phyloP scores from a whole-genome alignment of 139 green algal genomes.

The Chara braunii region DNA sequence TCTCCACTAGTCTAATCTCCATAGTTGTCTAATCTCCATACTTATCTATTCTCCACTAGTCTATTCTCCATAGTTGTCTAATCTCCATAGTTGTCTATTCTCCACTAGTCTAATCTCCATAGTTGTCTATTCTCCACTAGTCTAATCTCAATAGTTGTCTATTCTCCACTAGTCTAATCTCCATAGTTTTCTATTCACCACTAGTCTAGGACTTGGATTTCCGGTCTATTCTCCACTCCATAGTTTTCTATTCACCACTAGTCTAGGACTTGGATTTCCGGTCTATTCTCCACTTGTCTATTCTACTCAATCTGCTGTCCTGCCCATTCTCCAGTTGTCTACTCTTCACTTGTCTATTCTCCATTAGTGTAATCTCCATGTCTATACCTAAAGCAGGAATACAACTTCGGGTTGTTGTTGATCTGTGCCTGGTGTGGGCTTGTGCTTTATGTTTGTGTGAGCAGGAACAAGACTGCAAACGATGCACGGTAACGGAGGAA shows the following conservation, averaged over 20 bases:
- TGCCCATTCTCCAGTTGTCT: not conserved
- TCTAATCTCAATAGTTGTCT: not conserved
- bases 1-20: no score
- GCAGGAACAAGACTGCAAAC: slow-evolving; percentile 20
- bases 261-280: not conserved
- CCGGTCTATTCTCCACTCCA: not conserved
- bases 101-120: slow-evolving; percentile 23
- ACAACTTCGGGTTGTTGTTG: slow-evolving; percentile 1
- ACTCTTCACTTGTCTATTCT: not conserved
- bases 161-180: not conserved
- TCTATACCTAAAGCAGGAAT: slow-evolving; percentile 3
- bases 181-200: not conserved
- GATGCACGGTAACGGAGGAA: slow-evolving; percentile 69
- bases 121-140: not conserved
- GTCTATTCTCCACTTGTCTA: no score
- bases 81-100: no score
- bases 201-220: not conserved
- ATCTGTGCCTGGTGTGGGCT: slow-evolving; percentile 61
- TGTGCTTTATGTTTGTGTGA: not conserved
- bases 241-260: not conserved
- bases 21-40: no score
- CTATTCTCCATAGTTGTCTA: no score
- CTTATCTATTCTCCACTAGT: no score
- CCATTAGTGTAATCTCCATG: not conserved
- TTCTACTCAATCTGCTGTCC: not conserved